A percentile compares a stretch with the other conserved stretches of the same genome.
phyloP scores from a whole-genome alignment of 805 yeast genomes.

The Barnettozyma wickerhamii region DNA sequence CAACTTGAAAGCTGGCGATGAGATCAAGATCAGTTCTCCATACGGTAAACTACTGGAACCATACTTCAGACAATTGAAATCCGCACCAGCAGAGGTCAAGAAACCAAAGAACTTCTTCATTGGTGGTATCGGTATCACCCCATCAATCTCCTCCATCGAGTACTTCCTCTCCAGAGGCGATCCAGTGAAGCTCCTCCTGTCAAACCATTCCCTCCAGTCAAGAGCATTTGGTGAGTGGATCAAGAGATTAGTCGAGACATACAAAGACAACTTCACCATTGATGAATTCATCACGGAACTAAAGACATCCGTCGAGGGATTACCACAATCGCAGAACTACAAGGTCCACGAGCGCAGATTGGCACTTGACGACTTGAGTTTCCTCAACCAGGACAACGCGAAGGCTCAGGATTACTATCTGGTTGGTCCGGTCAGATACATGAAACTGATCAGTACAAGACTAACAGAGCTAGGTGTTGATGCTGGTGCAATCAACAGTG shows the following conservation, averaged over 20 bases:
- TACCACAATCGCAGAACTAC: conserved; percentile 8
- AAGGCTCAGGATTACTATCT: conserved; percentile 15
- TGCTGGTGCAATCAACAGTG: conserved; percentile 15
- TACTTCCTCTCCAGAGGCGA: conserved; percentile 16
- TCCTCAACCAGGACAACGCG: conserved; percentile 9
- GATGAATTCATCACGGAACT: conserved; percentile 13
- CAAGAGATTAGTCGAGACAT: conserved; percentile 8
- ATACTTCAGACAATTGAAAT: conserved; percentile 17
- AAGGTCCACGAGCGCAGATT: conserved; percentile 8
- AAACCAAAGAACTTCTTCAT: conserved; percentile 40
- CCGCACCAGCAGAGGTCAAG: conserved; percentile 17
- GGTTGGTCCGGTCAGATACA: conserved; percentile 23
- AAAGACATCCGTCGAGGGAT: not conserved
- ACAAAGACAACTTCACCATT: conserved; percentile 10
- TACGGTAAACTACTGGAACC: conserved; percentile 46
- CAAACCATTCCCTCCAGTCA: conserved; percentile 10
- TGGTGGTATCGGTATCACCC: conserved; percentile 71
- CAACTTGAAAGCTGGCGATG: conserved; percentile 42
- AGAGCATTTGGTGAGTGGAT: conserved; percentile 17
- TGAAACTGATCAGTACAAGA: conserved; percentile 8
- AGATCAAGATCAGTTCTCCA: conserved; percentile 51
- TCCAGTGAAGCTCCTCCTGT: conserved; percentile 13
- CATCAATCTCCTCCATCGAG: conserved; percentile 50
- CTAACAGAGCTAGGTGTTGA: conserved; percentile 11
- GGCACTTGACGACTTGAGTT: conserved; percentile 1